Evolutionary conservation across 2,329 filamentous ascomycete genomes (phyloP), one percentile per base, ranked within the genome.

Genomic region (Colletotrichum sp.): DNA sequence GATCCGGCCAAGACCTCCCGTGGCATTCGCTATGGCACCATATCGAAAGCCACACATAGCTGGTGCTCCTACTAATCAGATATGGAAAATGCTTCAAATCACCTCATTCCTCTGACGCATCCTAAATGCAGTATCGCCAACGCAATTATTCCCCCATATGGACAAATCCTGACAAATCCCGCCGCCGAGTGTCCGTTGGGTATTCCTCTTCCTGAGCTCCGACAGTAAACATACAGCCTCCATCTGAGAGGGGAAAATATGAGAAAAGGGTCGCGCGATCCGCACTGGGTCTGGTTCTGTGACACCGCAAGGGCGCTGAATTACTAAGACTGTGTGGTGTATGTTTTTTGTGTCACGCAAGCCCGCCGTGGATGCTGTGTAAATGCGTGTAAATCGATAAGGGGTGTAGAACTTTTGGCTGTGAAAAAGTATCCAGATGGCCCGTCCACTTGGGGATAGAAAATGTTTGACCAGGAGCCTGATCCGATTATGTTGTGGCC

Each of bases 181-280:
- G 71, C 75, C 71, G 28, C 73, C 70, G 24, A 36, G 49, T 69
- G 71, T 67, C 66, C 65, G 28, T 75, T 75, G 75, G 75, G 72
- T 71, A 76, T 75, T 67, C 71, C 71, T 65, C 63, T 26, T 52
- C 73, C 72, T 71, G 30, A 39, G 65, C 65, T 75, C 60, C 71
- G 26, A 70, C 70, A 44, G 30, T 59, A 75, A 62, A 60, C 65
- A 75, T 69, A 75, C 65, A 67, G 64, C 71, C 73, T 73, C 70
- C 65, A 64, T 52, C 57, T 59, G 26, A 72, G 63, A 68, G 63
- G 32, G 63, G 28, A 73, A 21, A 60, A 57, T 34, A 26, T 72
- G 34, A 68, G 44, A 73, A 28, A 39, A 49, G 44, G 32, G 60
- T 30, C 34, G 57, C 44, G 64, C 44, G 57, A 68, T 49, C 44